Base-by-base conservation (phyloP, 108 stramenopile species). In the Cyclotella atomus region DNA sequence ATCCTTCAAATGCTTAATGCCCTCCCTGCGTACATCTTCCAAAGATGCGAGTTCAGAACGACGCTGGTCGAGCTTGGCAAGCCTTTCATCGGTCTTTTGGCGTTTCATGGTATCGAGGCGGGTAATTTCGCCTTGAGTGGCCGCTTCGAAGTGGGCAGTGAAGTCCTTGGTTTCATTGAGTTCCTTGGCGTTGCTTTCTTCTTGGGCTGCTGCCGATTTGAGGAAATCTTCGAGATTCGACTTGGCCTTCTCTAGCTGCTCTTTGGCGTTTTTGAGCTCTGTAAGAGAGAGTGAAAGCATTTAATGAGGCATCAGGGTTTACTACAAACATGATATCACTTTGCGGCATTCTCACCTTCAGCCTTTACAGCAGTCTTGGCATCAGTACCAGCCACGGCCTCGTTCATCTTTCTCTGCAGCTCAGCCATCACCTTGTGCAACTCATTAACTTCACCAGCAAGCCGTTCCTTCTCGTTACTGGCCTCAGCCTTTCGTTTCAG, bases 391-490 rank as follows among this genome's bases (percentile, higher is more conserved):
- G 76, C 32, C 16, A 52, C 68, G 38, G 53, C 47, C 16, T 43
- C 41, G 16, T 59, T 21, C 30, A 54, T 70, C 45, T 33, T 34
- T 46, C 47, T 33, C 44, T 59, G 67, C 33, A 32, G 27, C 24
- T 41, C 35, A 25, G 49, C 33, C 20, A 70, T 61, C 63, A 46
- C 6, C 55, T 64, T 77, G 21, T 77, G 76, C 50, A 70, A 46
- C 41, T 46, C 62, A 32, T 36, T 62, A 10, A 65, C 69, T 63
- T 77, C 61, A 4, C 55, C 34, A 5, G 73, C 80, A 52, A 81
- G 80, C 46, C 52, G 41, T 35, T 81, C 80, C 47, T 74, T 81
- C 55, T 74, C 73, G 68, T 74, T 81, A 54, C 73, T 81, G 41
- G 80, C 80, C 38, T 66, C 56, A 14, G 68, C 44, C 53, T 59